Conservation (phyloP, 495 filamentous ascomycete species). For the Cenococcum geophilum region DNA sequence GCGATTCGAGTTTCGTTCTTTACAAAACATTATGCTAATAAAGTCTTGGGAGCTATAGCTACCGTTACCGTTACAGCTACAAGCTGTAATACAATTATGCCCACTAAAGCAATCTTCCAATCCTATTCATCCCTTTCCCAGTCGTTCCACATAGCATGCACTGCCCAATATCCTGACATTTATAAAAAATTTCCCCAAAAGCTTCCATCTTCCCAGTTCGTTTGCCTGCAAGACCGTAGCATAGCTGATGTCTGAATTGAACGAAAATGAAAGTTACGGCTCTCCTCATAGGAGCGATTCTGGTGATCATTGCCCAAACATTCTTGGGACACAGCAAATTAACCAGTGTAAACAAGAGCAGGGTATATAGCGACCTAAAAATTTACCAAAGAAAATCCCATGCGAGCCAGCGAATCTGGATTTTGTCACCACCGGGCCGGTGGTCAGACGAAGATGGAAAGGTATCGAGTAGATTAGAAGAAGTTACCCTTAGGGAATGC, state of each 20-base stretch:
- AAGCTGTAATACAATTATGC: not conserved
- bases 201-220: not conserved
- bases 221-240: not conserved
- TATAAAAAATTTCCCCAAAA: not conserved
- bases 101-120: not conserved
- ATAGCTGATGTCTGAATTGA: too few species aligned
- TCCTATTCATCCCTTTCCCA: not conserved
- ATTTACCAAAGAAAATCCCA: not conserved
- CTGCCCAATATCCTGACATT: not conserved
- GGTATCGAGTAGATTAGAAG: constrained; percentile 24
- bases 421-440: too few species aligned
- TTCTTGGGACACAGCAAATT: not conserved
- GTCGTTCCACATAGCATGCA: not conserved
- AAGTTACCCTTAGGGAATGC: constrained; percentile 45
- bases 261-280: too few species aligned
- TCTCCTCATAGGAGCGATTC: not conserved
- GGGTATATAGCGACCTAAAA: not conserved
- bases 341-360: not conserved
- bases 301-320: not conserved
- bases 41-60: too few species aligned
- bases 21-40: not conserved
- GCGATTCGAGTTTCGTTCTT: not conserved
- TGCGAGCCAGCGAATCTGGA: too few species aligned
- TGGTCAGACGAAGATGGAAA: not conserved
- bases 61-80: too few species aligned